Evolutionary conservation across 139 green algal genomes (phyloP), one percentile per base, ranked within the genome.

Genomic region (Micromonas commoda): DNA sequence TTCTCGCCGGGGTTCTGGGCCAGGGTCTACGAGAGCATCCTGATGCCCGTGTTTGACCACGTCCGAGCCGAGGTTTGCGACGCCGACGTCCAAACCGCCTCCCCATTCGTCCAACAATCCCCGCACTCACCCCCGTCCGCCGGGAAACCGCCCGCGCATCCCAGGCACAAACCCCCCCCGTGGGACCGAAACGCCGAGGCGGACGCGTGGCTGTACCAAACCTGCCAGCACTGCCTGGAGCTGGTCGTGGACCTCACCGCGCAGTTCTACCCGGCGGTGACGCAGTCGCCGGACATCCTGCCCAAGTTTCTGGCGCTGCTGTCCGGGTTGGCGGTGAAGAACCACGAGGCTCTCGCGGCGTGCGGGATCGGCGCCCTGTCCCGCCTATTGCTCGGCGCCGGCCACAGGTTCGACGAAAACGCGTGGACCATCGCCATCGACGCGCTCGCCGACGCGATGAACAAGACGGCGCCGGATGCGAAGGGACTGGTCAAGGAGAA

Each of bases 31-130:
- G 92, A 97, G 69, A 90, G 82, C 29, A 92, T 98, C 79, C 86
- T 99, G 68, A 91, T 99, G 71, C 94, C 95, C 60, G 97, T 98
- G 76, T 98, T 98, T 77, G 95, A 99, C 89, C 88, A 96, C 78
- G 95, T 97, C 28, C 85, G 92, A 16, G 66, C 77, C 16, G 32
- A 24, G 26, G 19, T n/a, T 33, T 63, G 51, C 29, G 73, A 74
- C 28, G 69, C 78, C 21, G 39, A 39, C 16, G n/a, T n/a, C n/a
- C n/a, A n/a, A n/a, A n/a, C n/a, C n/a, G n/a, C n/a, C n/a, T n/a
- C n/a, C n/a, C n/a, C n/a, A n/a, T n/a, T n/a, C n/a, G n/a, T n/a
- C n/a, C n/a, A n/a, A n/a, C n/a, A n/a, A n/a, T n/a, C n/a, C n/a
- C n/a, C n/a, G n/a, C n/a, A n/a, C n/a, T n/a, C n/a, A n/a, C n/a